Evolutionary conservation across 371 early-diverging fungal species (phyloP).

Genomic region (Mortierella sp.): DNA sequence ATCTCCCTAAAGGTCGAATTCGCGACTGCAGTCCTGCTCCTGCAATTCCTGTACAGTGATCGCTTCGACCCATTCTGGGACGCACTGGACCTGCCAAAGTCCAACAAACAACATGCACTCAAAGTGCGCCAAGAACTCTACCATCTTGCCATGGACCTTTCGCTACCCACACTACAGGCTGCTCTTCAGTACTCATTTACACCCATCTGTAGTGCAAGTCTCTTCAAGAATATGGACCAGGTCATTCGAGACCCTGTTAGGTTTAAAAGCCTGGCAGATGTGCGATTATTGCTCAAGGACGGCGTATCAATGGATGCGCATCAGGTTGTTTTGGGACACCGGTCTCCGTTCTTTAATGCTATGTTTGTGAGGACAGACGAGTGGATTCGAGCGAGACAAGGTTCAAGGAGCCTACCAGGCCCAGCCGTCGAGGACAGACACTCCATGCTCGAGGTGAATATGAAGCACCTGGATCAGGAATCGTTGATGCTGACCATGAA

Average conservation of each 20-base stretch:
- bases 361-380: constrained; percentile 62
- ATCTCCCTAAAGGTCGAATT: constrained; percentile 38
- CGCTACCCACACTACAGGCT: constrained; percentile 38
- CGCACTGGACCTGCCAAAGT: constrained; percentile 18
- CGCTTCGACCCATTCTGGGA: constrained; percentile 54
- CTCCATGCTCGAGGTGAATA: constrained; percentile 52
- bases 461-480: constrained; percentile 62
- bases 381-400: constrained; percentile 63
- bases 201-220: constrained; percentile 36
- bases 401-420: constrained; percentile 1
- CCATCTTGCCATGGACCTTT: constrained; percentile 39
- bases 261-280: constrained; percentile 48
- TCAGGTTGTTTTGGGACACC: constrained; percentile 67
- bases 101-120: constrained; percentile 16
- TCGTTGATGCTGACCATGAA: constrained; percentile 60
- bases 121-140: constrained; percentile 50
- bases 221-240: constrained; percentile 22
- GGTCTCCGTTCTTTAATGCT: constrained; percentile 74
- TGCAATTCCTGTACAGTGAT: constrained; percentile 53
- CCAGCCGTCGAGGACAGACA: neutral
- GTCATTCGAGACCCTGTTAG: constrained; percentile 1
- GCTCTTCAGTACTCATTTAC: constrained; percentile 51
- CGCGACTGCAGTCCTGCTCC: constrained; percentile 32
- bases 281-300: constrained; percentile 57
- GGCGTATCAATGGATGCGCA: constrained; percentile 59